Evolutionary conservation across 345 rosid genomes (phyloP).

Genomic region (Kandelia obovata): DNA sequence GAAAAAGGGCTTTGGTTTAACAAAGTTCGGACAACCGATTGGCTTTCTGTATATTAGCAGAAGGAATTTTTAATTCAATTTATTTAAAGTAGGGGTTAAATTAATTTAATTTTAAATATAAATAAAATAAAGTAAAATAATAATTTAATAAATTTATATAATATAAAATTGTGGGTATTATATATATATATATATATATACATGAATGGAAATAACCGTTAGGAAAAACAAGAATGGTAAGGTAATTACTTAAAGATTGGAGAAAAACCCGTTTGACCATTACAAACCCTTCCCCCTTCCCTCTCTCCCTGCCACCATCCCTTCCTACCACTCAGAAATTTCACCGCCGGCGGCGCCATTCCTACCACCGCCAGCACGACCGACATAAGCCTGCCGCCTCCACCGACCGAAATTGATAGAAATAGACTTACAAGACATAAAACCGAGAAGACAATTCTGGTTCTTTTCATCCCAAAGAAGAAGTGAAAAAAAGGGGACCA

Average conservation of each 20-base stretch:
- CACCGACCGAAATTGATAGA: not conserved
- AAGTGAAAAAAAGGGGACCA: not conserved
- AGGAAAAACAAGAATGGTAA: slow-evolving; percentile 1
- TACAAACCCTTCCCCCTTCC: not conserved
- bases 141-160: too few species aligned
- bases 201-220: too few species aligned
- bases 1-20: too few species aligned
- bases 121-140: too few species aligned
- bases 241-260: not conserved
- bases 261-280: slow-evolving; percentile 15
- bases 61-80: too few species aligned
- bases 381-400: not conserved
- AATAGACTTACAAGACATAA: not conserved
- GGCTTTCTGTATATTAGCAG: too few species aligned
- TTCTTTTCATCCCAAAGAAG: not conserved
- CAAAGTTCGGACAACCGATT: not conserved
- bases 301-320: not conserved
- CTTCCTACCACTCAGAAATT: not conserved
- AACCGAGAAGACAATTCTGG: not conserved
- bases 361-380: not conserved
- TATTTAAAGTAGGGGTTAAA: too few species aligned
- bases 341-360: slow-evolving; percentile 3
- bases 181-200: too few species aligned
- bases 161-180: too few species aligned
- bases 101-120: too few species aligned